Percentiles rank a stretch among this genome's conserved stretches.
These are phyloP conservation scores for Microascus cirrosus DNA, from an alignment of 2,329 filamentous ascomycete genomes.

Conservation along the genomic window DNA sequence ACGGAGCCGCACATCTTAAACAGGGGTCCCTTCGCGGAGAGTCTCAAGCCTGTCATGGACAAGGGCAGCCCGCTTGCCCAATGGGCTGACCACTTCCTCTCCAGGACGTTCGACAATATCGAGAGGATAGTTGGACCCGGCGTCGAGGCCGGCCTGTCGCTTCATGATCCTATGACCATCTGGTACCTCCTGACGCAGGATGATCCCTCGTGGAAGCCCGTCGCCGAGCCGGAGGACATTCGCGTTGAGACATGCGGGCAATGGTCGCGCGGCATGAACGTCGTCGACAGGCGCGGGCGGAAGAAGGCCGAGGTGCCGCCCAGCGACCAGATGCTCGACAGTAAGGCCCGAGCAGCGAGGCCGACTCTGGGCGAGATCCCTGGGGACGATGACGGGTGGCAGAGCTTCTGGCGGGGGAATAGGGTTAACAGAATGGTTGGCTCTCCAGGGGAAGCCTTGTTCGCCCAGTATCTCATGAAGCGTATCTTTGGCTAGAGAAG, in stretches of 20 bases:
- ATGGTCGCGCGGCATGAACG: slow-evolving; percentile 88
- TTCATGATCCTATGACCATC: slow-evolving; percentile 70
- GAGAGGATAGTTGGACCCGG: slow-evolving; percentile 47
- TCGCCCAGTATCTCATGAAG: slow-evolving; percentile 55
- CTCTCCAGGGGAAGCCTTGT: slow-evolving; percentile 56
- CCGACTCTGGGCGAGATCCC: slow-evolving; percentile 37
- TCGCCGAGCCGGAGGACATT: slow-evolving; percentile 62
- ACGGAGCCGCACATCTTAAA: slow-evolving; percentile 60
- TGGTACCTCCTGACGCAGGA: slow-evolving; percentile 64
- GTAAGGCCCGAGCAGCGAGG: slow-evolving; percentile 25
- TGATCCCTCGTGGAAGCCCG: slow-evolving; percentile 45
- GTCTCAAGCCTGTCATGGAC: slow-evolving; percentile 42
- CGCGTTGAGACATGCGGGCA: slow-evolving; percentile 83
- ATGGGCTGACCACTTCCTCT: slow-evolving; percentile 64
- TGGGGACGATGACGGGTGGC: slow-evolving; percentile 67
- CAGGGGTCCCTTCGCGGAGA: slow-evolving; percentile 44
- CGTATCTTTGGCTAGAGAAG: slow-evolving; percentile 45
- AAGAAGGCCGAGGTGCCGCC: slow-evolving; percentile 27
- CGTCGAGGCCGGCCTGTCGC: slow-evolving; percentile 46
- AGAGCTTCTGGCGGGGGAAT: slow-evolving; percentile 65
- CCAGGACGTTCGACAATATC: slow-evolving; percentile 60
- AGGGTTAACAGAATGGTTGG: slow-evolving; percentile 62
- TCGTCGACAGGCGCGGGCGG: slow-evolving; percentile 62
- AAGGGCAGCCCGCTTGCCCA: slow-evolving; percentile 60
- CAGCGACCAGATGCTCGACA: slow-evolving; percentile 13